Conservation (phyloP, 2,329 filamentous ascomycete genomes). For the Colletotrichum coccodes region DNA sequence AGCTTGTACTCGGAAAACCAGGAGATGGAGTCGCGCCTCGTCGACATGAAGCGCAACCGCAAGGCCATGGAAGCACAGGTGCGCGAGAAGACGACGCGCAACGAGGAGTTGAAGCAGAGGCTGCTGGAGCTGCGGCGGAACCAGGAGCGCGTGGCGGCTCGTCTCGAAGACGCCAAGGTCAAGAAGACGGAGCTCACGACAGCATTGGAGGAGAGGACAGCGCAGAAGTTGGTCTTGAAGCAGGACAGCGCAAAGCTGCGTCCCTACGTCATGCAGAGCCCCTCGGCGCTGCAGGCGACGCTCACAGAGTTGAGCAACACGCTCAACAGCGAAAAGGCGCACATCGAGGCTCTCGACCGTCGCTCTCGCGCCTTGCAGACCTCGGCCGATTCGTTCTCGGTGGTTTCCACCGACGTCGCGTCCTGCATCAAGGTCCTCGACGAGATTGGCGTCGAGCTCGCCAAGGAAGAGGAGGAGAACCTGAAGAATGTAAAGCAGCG, state of each 20-base stretch:
- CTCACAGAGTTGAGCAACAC: slow-evolving; percentile 85
- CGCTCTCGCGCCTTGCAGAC: slow-evolving; percentile 91
- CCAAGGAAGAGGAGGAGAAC: slow-evolving; percentile 92
- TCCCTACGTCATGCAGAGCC: slow-evolving; percentile 92
- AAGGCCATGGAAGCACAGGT: slow-evolving; percentile 84
- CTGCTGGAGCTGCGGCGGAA: slow-evolving; percentile 83
- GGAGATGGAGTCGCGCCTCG: slow-evolving; percentile 81
- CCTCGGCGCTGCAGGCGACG: slow-evolving; percentile 82
- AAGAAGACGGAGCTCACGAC: slow-evolving; percentile 82
- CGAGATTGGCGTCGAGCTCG: slow-evolving; percentile 84
- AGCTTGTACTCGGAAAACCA: slow-evolving; percentile 87
- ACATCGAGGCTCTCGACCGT: slow-evolving; percentile 89
- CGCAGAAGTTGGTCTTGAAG: slow-evolving; percentile 74
- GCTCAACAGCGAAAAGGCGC: slow-evolving; percentile 79
- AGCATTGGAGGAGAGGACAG: slow-evolving; percentile 76
- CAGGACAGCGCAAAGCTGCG: slow-evolving; percentile 90
- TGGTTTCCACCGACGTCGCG: slow-evolving; percentile 86
- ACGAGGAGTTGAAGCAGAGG: slow-evolving; percentile 86
- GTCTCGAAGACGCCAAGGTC: slow-evolving; percentile 83
- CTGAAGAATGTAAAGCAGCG: slow-evolving; percentile 82
- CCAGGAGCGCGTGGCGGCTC: slow-evolving; percentile 85
- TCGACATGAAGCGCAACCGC: slow-evolving; percentile 83
- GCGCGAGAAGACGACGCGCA: slow-evolving; percentile 84
- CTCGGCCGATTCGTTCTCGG: slow-evolving; percentile 86
- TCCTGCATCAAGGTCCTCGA: slow-evolving; percentile 90